Evolutionary conservation across 495 filamentous ascomycete genomes (phyloP).

Genomic region (Achaetomiella virescens): DNA sequence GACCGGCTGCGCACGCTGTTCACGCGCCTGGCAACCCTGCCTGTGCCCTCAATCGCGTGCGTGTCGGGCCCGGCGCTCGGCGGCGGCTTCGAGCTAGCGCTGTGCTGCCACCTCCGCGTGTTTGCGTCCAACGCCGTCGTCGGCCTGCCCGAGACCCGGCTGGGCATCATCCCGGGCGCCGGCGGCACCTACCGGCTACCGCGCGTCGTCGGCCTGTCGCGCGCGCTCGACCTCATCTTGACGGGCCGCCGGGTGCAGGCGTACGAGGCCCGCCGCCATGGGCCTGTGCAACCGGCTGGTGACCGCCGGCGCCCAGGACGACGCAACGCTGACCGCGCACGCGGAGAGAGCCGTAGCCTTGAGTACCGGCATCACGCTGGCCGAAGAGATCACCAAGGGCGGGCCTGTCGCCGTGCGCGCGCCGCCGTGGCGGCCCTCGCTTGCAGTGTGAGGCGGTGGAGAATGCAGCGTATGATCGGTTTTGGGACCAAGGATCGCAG

Average conservation of each 20-base stretch:
- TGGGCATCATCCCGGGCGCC: constrained; percentile 91
- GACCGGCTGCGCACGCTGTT: constrained; percentile 65
- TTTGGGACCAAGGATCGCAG: constrained; percentile 76
- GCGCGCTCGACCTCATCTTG: constrained; percentile 76
- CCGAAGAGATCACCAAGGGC: constrained; percentile 76
- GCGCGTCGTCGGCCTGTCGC: constrained; percentile 60
- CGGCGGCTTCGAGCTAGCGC: constrained; percentile 84
- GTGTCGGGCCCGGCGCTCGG: constrained; percentile 77
- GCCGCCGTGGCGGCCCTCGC: constrained; percentile 62
- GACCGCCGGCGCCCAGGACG: constrained; percentile 56
- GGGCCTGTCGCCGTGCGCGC: constrained; percentile 73
- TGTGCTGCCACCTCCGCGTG: constrained; percentile 80
- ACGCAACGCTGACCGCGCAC: constrained; percentile 31
- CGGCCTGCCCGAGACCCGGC: constrained; percentile 80
- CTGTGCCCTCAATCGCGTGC: constrained; percentile 83
- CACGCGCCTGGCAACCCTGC: constrained; percentile 58
- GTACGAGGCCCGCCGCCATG: constrained; percentile 72
- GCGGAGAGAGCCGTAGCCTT: constrained; percentile 58
- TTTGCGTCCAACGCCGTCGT: constrained; percentile 66
- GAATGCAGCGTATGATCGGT: constrained; percentile 69
- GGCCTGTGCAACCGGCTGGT: constrained; percentile 80
- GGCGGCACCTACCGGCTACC: constrained; percentile 90
- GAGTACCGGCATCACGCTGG: constrained; percentile 67
- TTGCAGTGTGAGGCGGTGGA: constrained; percentile 63
- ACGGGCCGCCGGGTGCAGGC: constrained; percentile 76